Percentiles rank a stretch among this genome's conserved stretches.
Evolutionary conservation across 352 stramenopile genomes (phyloP).

Genomic region (Aphanomyces stellatus): DNA sequence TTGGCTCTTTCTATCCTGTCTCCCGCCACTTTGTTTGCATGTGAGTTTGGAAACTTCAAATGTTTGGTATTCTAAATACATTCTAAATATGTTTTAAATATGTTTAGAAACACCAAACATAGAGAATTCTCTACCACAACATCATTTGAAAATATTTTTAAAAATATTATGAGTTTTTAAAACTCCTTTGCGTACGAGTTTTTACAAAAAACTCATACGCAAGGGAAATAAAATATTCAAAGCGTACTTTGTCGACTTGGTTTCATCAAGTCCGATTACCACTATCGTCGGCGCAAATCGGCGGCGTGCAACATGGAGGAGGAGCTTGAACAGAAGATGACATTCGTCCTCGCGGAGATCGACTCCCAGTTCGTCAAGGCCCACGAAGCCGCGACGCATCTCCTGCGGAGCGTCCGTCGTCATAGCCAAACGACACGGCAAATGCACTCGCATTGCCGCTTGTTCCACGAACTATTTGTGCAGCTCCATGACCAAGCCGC

Average conservation of each 20-base stretch:
- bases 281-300: too few relatives aligned
- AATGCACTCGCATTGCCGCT: slow-evolving; percentile 16
- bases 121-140: too few relatives aligned
- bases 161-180: neutral
- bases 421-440: slow-evolving; percentile 15
- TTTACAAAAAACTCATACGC: too few relatives aligned
- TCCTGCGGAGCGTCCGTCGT: slow-evolving; percentile 12
- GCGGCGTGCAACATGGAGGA: slow-evolving; percentile 19
- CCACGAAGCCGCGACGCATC: slow-evolving; percentile 14
- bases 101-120: neutral
- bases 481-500: slow-evolving; percentile 8
- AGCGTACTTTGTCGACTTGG: too few relatives aligned
- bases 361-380: slow-evolving; percentile 17
- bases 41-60: too few relatives aligned
- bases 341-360: slow-evolving; percentile 19
- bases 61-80: neutral
- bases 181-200: neutral
- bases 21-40: neutral
- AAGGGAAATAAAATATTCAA: too few relatives aligned
- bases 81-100: neutral
- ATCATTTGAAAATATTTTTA: neutral
- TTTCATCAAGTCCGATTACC: too few relatives aligned
- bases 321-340: slow-evolving; percentile 20
- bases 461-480: slow-evolving; percentile 12
- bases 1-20: neutral